Evolutionary conservation across 371 early-diverging fungal genomes (phyloP), one percentile per base, ranked within the genome.

Genomic region (Spraguea lophii): DNA sequence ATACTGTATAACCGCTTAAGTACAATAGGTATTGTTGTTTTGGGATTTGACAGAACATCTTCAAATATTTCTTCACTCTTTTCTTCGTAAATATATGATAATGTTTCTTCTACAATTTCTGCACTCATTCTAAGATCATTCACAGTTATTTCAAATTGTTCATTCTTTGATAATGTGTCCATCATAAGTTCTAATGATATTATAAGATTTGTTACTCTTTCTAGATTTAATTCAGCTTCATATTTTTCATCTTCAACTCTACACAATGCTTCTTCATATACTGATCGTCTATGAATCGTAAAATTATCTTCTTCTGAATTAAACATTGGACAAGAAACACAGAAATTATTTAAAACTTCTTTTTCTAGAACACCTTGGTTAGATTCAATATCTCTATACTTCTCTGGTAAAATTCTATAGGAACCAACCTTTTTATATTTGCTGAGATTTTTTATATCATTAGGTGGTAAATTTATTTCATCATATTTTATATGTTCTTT

Each of bases 191-290:
- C 86, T 46, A 98, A 71, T 17, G 84, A 69, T 9, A 78, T 76
- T 62, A 95, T 93, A 1, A 84, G 78, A 42, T 80, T 79, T 51
- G 84, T 62, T 43, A 88, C 84, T 37, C 91, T 81, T 63, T 90
- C 85, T 38, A 94, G 84, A 63, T 86, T 81, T 54, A 93, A 70
- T 63, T 95, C 95, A 71, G 88, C 83, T 58, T 98, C 99, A 59
- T 88, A 93, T 46, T 84, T 77, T 62, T 95, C 95, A 67, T 95
- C 95, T 70, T 93, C 97, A 68, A 83, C 80, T 39, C 83, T 77
- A 73, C 82, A 85, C 66, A 98, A 70, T 12, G 80, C 80, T 61
- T 98, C 98, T 67, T 94, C 94, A 57, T 77, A 86, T 16, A 73
- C 73, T 56, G 84, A 93, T 72, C 88, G 89, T 56, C 84, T 82